A percentile compares a stretch with the other conserved stretches of the same genome.
Conservation (phyloP, 2,329 filamentous ascomycete genomes). For the Nemania diffusa region DNA sequence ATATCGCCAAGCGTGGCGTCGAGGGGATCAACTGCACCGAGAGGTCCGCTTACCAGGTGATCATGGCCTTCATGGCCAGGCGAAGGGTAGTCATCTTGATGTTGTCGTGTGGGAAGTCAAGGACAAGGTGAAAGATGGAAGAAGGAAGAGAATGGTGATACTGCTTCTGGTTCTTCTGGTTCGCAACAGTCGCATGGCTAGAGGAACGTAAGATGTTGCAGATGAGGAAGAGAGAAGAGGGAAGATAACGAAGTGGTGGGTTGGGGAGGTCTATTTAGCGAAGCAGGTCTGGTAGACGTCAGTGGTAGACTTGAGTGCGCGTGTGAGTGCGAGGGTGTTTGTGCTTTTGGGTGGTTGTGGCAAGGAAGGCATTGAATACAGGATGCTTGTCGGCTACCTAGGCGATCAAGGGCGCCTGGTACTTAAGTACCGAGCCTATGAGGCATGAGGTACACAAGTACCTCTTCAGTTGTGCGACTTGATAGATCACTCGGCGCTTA, state of each 20-base stretch:
- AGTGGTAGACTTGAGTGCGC: no score
- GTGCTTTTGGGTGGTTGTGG: not conserved
- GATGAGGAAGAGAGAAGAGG: not conserved
- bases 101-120: not conserved
- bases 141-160: not conserved
- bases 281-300: not conserved
- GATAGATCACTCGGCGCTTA: not conserved
- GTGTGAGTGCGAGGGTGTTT: not conserved
- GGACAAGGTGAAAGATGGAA: not conserved
- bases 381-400: not conserved
- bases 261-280: not conserved
- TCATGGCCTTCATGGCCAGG: slow-evolving; percentile 6
- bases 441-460: not conserved
- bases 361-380: not conserved
- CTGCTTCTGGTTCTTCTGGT: not conserved
- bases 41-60: slow-evolving; percentile 24
- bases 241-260: not conserved
- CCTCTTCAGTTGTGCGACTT: not conserved
- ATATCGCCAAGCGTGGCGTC: not conserved
- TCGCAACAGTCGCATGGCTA: not conserved
- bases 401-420: not conserved
- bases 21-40: not conserved
- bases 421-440: not conserved
- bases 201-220: not conserved
- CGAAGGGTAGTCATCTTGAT: not conserved